phyloP scores from a whole-genome alignment of 176 grass and related monocot genomes.

The Musa schizocarpa region DNA sequence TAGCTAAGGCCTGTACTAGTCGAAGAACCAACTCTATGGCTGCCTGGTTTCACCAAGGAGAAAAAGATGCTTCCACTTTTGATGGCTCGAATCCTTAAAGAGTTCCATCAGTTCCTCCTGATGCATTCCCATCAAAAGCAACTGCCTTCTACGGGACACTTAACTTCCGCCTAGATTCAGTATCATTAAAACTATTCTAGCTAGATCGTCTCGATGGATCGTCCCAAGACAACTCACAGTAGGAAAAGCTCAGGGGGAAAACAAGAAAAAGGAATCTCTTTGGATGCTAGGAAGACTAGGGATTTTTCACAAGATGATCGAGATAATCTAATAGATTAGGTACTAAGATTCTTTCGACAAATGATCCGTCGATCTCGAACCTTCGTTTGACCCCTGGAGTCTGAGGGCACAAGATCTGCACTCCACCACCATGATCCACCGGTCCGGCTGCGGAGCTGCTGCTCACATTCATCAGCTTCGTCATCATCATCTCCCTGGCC shows the following conservation, averaged over 20 bases:
- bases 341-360: no score
- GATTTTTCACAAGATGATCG: no score
- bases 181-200: no score
- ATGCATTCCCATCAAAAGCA: conserved; percentile 22
- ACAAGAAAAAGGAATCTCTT: no score
- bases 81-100: not conserved
- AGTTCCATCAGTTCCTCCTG: conserved; percentile 3
- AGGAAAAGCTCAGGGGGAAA: no score
- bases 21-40: not conserved
- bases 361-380: conserved; percentile 17
- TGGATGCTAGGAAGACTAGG: no score
- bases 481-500: no score
- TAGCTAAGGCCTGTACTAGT: no score
- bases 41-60: not conserved
- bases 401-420: conserved; percentile 49
- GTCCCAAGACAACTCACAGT: no score
- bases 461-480: not conserved
- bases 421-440: conserved; percentile 26
- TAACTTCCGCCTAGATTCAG: no score
- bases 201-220: no score
- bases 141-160: conserved; percentile 20
- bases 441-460: conserved; percentile 16
- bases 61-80: not conserved
- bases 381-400: conserved; percentile 70
- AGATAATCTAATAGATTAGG: no score